Base-by-base conservation (phyloP, 345 rosid species). In the Syzygium aqueum region DNA sequence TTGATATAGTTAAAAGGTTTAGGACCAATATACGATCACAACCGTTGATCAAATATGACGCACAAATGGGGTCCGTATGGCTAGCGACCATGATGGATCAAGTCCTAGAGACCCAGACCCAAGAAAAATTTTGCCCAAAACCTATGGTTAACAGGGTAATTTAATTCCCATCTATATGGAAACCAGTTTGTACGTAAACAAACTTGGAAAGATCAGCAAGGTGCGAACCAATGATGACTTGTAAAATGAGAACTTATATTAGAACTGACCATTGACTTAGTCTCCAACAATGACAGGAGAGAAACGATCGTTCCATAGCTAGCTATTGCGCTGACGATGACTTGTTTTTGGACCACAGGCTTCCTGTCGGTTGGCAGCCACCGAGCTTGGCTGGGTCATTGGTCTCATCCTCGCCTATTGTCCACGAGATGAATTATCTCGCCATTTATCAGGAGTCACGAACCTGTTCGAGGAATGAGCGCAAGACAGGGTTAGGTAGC, bases 101-200 rank as follows among this genome's bases (percentile, higher is more conserved):
- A 0, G 37, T 14, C 40, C 37, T 28, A 25, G 28, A 57, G 28
- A 23, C 63, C 11, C 5, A 0, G 0, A 57, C 25, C 63, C 63
- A 25, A 14, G 63, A 57, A 57, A 14, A 59, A 59, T 5, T 59
- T 12, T 11, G 67, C 8, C 3, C 15, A 11, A 59, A 28, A 59
- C 63, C 67, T 4, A 16, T 27, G 30, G 30, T 27, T 27, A 59
- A 12, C 30, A 5, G 67, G 7, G 0, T 59, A 59, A 27, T 27
- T 12, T 59, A 27, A 12, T 5, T 5, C 7, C 15, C 30, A 11
- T 27, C 33, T 3, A 27, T 61, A 12, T 5, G 17, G 1, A 59
- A 59, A 59, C 30, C 30, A 61, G 27, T n/a, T 27, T 61, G 30
- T 2, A 27, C 8, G 16, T 12, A 27, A 61, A 61, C 30, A 61